Conservation (phyloP, 176 grass and related monocot species). For the Oryza glumipatula region DNA sequence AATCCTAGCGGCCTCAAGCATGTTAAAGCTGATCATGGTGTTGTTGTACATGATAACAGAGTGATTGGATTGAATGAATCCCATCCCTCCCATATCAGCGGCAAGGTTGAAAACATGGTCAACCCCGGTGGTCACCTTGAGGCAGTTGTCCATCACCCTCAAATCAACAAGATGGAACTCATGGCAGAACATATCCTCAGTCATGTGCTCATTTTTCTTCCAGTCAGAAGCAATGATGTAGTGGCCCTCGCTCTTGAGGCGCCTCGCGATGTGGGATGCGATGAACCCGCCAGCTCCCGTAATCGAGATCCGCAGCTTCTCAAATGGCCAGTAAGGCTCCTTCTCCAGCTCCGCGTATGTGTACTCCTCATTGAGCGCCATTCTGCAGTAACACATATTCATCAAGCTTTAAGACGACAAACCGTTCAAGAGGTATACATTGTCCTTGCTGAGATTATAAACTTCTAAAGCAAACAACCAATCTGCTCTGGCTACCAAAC, state of each 20-base stretch:
- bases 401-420: neutral
- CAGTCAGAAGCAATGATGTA: constrained; percentile 83
- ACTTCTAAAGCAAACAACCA: neutral
- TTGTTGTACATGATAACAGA: constrained; percentile 64
- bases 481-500: neutral
- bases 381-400: constrained; percentile 18
- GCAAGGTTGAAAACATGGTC: constrained; percentile 65
- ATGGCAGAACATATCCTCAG: constrained; percentile 83
- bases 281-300: constrained; percentile 83
- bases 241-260: constrained; percentile 72
- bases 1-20: constrained; percentile 59
- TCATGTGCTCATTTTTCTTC: constrained; percentile 90
- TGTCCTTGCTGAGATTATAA: neutral
- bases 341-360: constrained; percentile 59
- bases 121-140: constrained; percentile 50
- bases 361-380: constrained; percentile 77
- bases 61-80: constrained; percentile 63
- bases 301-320: constrained; percentile 78
- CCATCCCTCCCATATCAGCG: constrained; percentile 68
- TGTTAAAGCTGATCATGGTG: constrained; percentile 63
- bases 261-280: constrained; percentile 67
- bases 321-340: constrained; percentile 69
- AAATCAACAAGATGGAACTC: constrained; percentile 78
- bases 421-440: neutral
- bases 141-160: constrained; percentile 67